Percentiles rank a stretch among this genome's conserved stretches.
These are phyloP conservation scores for Chrysoporthe cubensis DNA, from an alignment of 2,329 filamentous ascomycete genomes.

Conservation along the genomic window DNA sequence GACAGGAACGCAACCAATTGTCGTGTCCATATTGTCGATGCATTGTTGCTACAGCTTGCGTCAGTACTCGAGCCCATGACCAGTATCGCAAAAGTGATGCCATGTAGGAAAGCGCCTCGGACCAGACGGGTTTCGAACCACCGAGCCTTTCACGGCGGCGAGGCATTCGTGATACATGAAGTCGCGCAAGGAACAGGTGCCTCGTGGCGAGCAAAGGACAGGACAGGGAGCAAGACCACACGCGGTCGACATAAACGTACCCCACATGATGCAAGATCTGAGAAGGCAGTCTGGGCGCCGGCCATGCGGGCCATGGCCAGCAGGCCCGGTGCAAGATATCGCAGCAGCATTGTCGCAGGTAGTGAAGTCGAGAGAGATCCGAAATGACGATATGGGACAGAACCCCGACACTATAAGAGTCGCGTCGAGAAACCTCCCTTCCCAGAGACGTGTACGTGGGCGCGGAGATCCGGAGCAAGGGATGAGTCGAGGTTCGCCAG, in stretches of 20 bases:
- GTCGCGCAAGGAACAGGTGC: not conserved
- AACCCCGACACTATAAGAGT: not conserved
- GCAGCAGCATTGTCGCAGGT: constrained; percentile 19
- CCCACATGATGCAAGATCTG: constrained; percentile 25
- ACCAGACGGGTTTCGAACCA: too few species aligned
- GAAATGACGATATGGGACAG: not conserved
- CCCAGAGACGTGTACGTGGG: not conserved
- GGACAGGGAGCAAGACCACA: not conserved
- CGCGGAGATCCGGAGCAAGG: constrained; percentile 4
- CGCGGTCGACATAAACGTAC: constrained; percentile 17
- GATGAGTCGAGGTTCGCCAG: not conserved
- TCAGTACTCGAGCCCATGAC: not conserved
- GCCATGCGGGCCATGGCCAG: constrained; percentile 22
- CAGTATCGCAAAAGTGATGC: not conserved
- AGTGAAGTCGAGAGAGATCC: not conserved
- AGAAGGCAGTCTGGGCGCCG: constrained; percentile 25
- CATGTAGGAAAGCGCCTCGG: not conserved
- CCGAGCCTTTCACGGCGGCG: too few species aligned
- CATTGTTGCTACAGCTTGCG: constrained; percentile 20
- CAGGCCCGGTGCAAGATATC: constrained; percentile 21
- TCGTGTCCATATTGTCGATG: constrained; percentile 22
- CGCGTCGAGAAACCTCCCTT: constrained; percentile 8
- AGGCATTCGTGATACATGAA: too few species aligned
- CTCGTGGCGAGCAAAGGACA: not conserved
- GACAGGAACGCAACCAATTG: constrained; percentile 23